These are phyloP conservation scores for Mycena venus DNA, from an alignment of 768 basidiomycete genomes.

Conservation along the genomic window DNA sequence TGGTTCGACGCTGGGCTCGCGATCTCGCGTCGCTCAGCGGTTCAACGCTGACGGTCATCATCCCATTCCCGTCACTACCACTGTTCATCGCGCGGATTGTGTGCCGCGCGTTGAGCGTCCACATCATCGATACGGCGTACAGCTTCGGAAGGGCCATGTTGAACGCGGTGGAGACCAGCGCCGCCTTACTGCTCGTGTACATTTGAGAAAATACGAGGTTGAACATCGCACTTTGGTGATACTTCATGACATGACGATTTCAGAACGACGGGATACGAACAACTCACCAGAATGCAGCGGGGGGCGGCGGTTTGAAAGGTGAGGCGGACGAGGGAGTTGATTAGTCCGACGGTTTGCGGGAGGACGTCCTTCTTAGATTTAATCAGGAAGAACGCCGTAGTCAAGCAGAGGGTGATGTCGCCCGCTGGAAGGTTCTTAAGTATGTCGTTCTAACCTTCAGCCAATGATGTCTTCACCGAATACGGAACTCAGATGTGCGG, in stretches of 20 bases:
- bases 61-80: slow-evolving; percentile 27
- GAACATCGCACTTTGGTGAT: slow-evolving; percentile 40
- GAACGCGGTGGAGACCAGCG: slow-evolving; percentile 44
- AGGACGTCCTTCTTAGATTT: slow-evolving; percentile 43
- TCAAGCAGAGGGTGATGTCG: slow-evolving; percentile 42
- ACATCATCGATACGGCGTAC: slow-evolving; percentile 54
- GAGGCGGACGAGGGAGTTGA: slow-evolving; percentile 45
- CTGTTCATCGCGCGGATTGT: slow-evolving; percentile 33
- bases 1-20: no score
- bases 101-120: slow-evolving; percentile 49
- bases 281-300: slow-evolving; percentile 49
- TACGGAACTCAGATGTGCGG: slow-evolving; percentile 41
- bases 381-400: slow-evolving; percentile 47
- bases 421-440: slow-evolving; percentile 37
- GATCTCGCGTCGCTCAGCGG: no score
- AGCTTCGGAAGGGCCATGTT: slow-evolving; percentile 49
- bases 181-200: slow-evolving; percentile 35
- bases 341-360: slow-evolving; percentile 45
- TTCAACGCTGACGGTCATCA: no score
- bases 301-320: slow-evolving; percentile 48
- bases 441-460: background rate
- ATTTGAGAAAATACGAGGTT: slow-evolving; percentile 51
- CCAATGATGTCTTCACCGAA: slow-evolving; percentile 44
- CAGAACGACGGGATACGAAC: no score
- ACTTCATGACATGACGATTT: no score